Evolutionary conservation across 371 early-diverging fungal genomes (phyloP), one percentile per base, ranked within the genome.

Genomic region (Mortierella polycephala): DNA sequence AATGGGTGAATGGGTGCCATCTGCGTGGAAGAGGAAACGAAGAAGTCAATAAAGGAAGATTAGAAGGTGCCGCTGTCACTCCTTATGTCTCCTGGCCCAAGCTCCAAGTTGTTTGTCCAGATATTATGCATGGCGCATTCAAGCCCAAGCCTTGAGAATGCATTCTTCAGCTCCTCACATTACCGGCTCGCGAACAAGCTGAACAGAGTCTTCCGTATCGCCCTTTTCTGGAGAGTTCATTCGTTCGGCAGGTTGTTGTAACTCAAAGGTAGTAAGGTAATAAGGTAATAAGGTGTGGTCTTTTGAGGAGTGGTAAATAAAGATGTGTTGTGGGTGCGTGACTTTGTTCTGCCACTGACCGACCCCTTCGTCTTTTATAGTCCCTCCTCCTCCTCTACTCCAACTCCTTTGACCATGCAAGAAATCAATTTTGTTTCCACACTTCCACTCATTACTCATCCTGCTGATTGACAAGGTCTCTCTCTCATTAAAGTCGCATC

Each of bases 151-250:
- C 16, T n/a, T 14, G 47, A 12, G 16, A 47, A 11, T n/a, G 5
- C 47, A n/a, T n/a, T n/a, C n/a, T 10, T 47, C 47, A 14, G 47
- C 12, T 0, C 10, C 47, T 47, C 12, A 47, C n/a, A 14, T 18
- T 56, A 63, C 63, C 53, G 69, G 69, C 23, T 63, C 63, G 20
- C 63, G 58, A 13, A 62, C 62, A 20, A 69, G 59, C 54, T 58
- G 52, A 21, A 69, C 69, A 45, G 59, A 0, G 58, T 69, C 58
- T 46, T 69, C 62, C 16, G 50, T 18, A 8, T 69, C 69, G 10
- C 63, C 63, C 16, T 23, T 16, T 47, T 62, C 62, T 11, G 49
- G 23, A 49, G 50, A 42, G 52, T 45, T 62, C 69, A 69, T 69
- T 62, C 62, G 60, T 30, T 30, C 4, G 30, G 4, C 30, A 30